A percentile compares a stretch with the other conserved stretches of the same genome.
Evolutionary conservation across 129 eudicot genomes (phyloP).

Genomic region (Escallonia rubra): DNA sequence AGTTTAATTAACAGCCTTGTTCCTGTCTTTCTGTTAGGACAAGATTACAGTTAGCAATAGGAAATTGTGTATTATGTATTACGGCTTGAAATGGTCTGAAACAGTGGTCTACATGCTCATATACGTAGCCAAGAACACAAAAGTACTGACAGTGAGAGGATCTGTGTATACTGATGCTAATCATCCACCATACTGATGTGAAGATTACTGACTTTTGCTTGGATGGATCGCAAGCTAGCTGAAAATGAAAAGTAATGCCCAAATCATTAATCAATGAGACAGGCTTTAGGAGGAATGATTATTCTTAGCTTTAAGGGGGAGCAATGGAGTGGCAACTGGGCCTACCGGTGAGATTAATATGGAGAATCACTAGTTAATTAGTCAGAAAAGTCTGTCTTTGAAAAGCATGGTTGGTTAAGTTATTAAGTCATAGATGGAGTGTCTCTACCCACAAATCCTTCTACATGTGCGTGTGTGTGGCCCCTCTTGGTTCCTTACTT

Average conservation of each 20-base stretch:
- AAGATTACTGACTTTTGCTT: conserved; percentile 61
- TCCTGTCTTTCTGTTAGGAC: background rate
- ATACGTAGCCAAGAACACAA: background rate
- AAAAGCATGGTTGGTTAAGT: conserved; percentile 36
- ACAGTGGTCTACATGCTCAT: background rate
- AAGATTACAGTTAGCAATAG: background rate
- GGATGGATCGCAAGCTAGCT: conserved; percentile 59
- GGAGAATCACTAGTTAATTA: conserved; percentile 5
- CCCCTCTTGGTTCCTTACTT: too few species aligned
- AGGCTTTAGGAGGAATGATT: conserved; percentile 41
- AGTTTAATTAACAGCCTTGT: too few species aligned
- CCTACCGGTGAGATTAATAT: conserved; percentile 25
- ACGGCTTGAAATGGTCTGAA: background rate
- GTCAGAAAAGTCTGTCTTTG: conserved; percentile 16
- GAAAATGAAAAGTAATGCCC: conserved; percentile 31
- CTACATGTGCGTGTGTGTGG: too few species aligned
- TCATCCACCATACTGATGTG: conserved; percentile 75
- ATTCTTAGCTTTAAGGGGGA: conserved; percentile 90
- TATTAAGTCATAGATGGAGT: conserved; percentile 36
- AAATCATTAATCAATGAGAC: conserved; percentile 26
- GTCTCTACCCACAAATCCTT: conserved; percentile 41
- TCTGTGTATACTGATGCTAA: conserved; percentile 58
- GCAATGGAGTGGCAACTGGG: conserved; percentile 52
- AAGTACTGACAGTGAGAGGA: conserved; percentile 21
- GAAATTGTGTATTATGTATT: background rate